Percentiles rank a stretch among this genome's conserved stretches.
Conservation (phyloP, 1,284 basidiomycete species). For the Inonotus hispidus region DNA sequence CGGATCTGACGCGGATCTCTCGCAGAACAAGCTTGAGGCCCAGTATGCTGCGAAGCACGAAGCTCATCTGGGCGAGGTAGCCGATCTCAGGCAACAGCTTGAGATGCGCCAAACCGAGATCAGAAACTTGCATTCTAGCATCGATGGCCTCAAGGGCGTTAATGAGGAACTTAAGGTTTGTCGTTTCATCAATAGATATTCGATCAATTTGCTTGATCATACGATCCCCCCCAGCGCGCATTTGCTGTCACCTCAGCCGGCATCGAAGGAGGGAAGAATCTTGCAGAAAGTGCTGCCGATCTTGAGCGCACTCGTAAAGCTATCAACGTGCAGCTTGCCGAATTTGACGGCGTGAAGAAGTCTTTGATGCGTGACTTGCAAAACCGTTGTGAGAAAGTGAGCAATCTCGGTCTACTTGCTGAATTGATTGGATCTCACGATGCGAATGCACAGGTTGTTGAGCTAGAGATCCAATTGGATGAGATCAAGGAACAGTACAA, state of each 20-base stretch:
- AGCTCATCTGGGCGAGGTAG: conserved; percentile 79
- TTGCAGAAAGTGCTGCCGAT: conserved; percentile 95
- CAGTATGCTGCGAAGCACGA: conserved; percentile 93
- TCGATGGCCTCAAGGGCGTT: conserved; percentile 92
- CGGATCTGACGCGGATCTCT: conserved; percentile 15
- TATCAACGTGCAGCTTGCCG: conserved; percentile 94
- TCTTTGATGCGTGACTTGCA: conserved; percentile 98
- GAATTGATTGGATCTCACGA: background rate
- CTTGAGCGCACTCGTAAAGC: conserved; percentile 96
- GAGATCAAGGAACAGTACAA: conserved; percentile 99
- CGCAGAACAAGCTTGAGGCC: conserved; percentile 85
- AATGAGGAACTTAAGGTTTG: conserved; percentile 96
- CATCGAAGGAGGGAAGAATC: conserved; percentile 92
- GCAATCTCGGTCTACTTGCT: conserved; percentile 18
- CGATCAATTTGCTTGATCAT: background rate
- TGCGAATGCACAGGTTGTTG: conserved; percentile 73
- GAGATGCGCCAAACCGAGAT: conserved; percentile 87
- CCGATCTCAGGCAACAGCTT: conserved; percentile 88
- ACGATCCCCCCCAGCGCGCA: conserved; percentile 60
- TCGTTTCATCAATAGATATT: conserved; percentile 7
- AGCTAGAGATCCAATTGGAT: conserved; percentile 98
- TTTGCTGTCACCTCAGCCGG: conserved; percentile 96
- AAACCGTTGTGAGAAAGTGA: conserved; percentile 98
- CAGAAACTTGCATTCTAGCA: conserved; percentile 76
- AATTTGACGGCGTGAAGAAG: conserved; percentile 99